Base-by-base conservation (phyloP, 768 basidiomycete species). In the Phylloporus rhodoxanthus region DNA sequence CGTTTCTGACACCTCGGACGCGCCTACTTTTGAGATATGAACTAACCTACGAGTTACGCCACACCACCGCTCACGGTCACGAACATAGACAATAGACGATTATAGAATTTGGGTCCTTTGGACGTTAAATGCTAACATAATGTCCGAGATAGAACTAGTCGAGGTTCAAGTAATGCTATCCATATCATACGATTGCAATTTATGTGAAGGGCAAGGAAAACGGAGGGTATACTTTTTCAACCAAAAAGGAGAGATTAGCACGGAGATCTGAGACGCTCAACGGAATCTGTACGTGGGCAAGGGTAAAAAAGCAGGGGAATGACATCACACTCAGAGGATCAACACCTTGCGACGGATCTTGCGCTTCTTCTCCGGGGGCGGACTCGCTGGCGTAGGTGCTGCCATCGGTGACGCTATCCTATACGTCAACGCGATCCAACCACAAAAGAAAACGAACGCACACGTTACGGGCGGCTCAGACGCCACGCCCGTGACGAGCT, bases 1-100 rank as follows among this genome's bases (percentile, higher is more conserved):
- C 78, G 83, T 13, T 85, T 87, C 61, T 87, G 66, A 44, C 30
- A 9, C 42, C 29, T 30, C n/a, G 40, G 39, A 55, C 28, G 30
- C 45, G 36, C 39, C n/a, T n/a, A n/a, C 4, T 23, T 6, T 8
- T 21, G 6, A 15, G 23, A 23, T 0, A 38, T 19, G 10, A n/a
- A 38, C 34, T 38, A 20, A 38, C 19, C 37, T 11, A 26, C 25
- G 40, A 8, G 14, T 8, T 11, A 5, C 28, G 15, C 30, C 29
- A 47, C 44, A 43, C 11, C 42, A 37, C 45, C 29, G 21, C 51
- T 51, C 51, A 44, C 7, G 28, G 19, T 51, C 51, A 44, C 7
- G 28, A 23, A 45, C 26, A 54, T 50, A 61, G 49, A 62, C 6
- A 6, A 45, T 26, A 34, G 21, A 45, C 21, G 13, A 23, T 40